These are phyloP conservation scores for Fusarium sp. DNA, from an alignment of 2,329 filamentous ascomycete species.

Conservation along the genomic window DNA sequence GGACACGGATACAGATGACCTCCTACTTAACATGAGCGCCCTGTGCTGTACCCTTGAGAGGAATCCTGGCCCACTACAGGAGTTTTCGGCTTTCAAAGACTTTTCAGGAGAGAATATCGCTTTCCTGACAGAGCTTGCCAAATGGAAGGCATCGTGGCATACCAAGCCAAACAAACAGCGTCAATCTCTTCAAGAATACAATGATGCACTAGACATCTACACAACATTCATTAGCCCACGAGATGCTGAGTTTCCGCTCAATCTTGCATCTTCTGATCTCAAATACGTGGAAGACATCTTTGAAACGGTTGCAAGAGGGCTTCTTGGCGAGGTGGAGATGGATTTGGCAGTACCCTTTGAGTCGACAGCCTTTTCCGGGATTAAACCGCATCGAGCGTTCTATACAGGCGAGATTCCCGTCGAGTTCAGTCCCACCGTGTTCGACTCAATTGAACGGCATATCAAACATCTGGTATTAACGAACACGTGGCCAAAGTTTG, in stretches of 20 bases:
- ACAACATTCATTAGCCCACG: conserved; percentile 70
- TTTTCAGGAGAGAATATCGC: conserved; percentile 81
- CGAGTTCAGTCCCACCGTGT: conserved; percentile 66
- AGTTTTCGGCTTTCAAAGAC: conserved; percentile 75
- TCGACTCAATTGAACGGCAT: conserved; percentile 70
- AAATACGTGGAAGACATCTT: conserved; percentile 69
- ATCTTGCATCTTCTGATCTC: conserved; percentile 70
- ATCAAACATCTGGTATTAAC: conserved; percentile 78
- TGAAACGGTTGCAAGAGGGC: conserved; percentile 62
- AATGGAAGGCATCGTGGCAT: conserved; percentile 65
- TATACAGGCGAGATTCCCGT: conserved; percentile 62
- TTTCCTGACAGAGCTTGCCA: conserved; percentile 72
- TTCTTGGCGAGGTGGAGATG: conserved; percentile 57
- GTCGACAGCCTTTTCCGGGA: not conserved
- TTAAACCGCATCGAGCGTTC: conserved; percentile 28
- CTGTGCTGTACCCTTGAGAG: conserved; percentile 72
- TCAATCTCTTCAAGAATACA: conserved; percentile 63
- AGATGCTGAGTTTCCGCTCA: conserved; percentile 76
- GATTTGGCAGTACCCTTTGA: conserved; percentile 59
- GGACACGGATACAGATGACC: conserved; percentile 49
- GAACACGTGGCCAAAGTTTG: conserved; percentile 76
- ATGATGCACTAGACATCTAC: conserved; percentile 73
- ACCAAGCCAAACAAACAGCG: not conserved
- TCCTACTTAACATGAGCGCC: conserved; percentile 71
- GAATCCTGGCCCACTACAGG: conserved; percentile 71